Evolutionary conservation across 139 green algal species (phyloP).

Genomic region (Coccomyxa sp.): DNA sequence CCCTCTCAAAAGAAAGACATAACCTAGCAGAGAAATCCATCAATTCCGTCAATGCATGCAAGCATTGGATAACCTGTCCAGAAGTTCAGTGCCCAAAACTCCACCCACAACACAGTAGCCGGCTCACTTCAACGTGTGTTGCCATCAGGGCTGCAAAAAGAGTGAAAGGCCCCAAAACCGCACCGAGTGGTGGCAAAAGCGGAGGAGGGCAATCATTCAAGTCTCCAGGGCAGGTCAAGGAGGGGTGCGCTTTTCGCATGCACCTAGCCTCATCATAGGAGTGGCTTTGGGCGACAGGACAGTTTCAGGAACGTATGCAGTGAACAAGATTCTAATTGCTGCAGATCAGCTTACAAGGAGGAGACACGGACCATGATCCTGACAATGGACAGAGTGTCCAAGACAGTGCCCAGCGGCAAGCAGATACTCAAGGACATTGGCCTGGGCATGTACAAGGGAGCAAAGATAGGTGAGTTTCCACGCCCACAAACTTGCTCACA

Average conservation of each 20-base stretch:
- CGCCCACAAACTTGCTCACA: background rate
- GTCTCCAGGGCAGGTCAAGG: conserved; percentile 5
- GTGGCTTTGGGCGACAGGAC: no score
- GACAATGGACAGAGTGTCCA: conserved; percentile 39
- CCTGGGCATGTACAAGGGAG: conserved; percentile 73
- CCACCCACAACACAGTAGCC: no score
- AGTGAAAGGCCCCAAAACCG: background rate
- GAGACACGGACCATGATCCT: conserved; percentile 84
- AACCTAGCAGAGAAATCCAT: no score
- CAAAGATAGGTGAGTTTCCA: conserved; percentile 12
- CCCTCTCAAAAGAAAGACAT: no score
- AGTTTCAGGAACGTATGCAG: background rate
- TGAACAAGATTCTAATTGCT: background rate
- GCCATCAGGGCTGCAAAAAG: conserved; percentile 3
- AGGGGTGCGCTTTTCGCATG: conserved; percentile 2
- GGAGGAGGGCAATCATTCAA: conserved; percentile 5
- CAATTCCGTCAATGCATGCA: no score
- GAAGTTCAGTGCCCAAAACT: no score
- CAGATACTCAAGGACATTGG: conserved; percentile 82
- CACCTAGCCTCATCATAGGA: background rate
- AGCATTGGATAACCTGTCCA: no score
- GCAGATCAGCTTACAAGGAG: conserved; percentile 59
- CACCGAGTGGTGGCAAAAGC: background rate
- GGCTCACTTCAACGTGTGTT: no score
- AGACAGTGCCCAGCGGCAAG: conserved; percentile 69